Percentiles rank a stretch among this genome's conserved stretches.
Conservation (phyloP, 768 basidiomycete genomes). For the Boletus subcaerulescens region DNA sequence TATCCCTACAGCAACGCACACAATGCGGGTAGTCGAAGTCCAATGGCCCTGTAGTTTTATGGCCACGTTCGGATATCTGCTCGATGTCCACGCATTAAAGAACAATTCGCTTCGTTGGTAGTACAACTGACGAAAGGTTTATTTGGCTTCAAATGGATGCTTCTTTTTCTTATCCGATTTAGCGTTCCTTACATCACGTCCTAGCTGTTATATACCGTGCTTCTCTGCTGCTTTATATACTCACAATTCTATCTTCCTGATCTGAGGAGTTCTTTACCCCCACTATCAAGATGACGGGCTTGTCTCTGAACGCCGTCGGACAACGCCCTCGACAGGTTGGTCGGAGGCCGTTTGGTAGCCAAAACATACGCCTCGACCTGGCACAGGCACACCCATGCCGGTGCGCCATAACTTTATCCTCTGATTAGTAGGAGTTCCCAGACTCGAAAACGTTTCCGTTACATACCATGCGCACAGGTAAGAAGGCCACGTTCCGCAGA, state of each 20-base stretch:
- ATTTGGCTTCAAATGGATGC: background rate
- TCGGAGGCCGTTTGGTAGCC: slow-evolving; percentile 16
- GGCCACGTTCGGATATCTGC: background rate
- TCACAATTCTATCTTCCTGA: background rate
- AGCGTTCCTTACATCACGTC: background rate
- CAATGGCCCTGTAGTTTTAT: slow-evolving; percentile 1
- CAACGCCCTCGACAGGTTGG: slow-evolving; percentile 4
- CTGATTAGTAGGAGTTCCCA: slow-evolving; percentile 15
- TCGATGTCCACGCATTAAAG: background rate
- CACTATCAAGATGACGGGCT: slow-evolving; percentile 4
- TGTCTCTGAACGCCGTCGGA: slow-evolving; percentile 8
- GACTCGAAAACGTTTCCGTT: slow-evolving; percentile 11
- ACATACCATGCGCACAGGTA: slow-evolving; percentile 13
- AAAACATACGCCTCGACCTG: slow-evolving; percentile 13
- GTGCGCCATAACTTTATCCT: no score
- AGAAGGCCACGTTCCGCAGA: slow-evolving; percentile 12
- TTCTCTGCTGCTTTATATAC: background rate
- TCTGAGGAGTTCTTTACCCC: background rate
- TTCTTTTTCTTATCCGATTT: background rate
- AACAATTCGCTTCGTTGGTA: background rate
- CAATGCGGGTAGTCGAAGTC: slow-evolving; percentile 6
- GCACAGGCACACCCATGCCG: slow-evolving; percentile 1
- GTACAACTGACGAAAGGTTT: background rate
- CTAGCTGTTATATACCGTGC: background rate
- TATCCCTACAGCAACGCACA: slow-evolving; percentile 26